phyloP scores from a whole-genome alignment of 495 filamentous ascomycete species.

The Xylaria castorea region DNA sequence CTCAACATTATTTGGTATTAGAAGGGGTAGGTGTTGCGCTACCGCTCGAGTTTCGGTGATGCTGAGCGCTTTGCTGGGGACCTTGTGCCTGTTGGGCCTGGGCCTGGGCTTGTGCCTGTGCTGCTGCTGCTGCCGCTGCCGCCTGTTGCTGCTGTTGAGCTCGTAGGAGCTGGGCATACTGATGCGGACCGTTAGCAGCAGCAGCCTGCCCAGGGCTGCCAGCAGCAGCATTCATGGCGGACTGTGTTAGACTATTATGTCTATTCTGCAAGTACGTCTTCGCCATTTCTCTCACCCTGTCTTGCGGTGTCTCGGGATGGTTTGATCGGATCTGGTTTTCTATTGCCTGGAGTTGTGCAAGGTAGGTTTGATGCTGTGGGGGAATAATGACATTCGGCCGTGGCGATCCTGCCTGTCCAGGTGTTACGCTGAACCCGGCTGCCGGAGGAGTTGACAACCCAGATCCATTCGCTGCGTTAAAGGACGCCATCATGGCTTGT shows the following conservation, averaged over 20 bases:
- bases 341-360: conserved; percentile 52
- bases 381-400: conserved; percentile 43
- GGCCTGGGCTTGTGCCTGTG: conserved; percentile 26
- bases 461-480: conserved; percentile 44
- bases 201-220: conserved; percentile 50
- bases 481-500: conserved; percentile 52
- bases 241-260: conserved; percentile 53
- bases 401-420: conserved; percentile 46
- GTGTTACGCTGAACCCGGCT: conserved; percentile 45
- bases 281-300: conserved; percentile 42
- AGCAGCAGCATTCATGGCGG: conserved; percentile 72
- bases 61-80: conserved; percentile 35
- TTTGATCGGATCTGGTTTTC: conserved; percentile 41
- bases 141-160: conserved; percentile 65
- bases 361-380: conserved; percentile 45
- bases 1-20: conserved; percentile 29
- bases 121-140: conserved; percentile 31
- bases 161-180: conserved; percentile 76
- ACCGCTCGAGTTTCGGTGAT: conserved; percentile 53
- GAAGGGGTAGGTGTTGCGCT: conserved; percentile 51
- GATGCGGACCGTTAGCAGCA: conserved; percentile 60
- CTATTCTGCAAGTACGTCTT: conserved; percentile 34
- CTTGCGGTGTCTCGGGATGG: conserved; percentile 46
- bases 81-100: conserved; percentile 34
- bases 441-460: conserved; percentile 51